These are phyloP conservation scores for Chlorella sp. DNA, from an alignment of 139 green algal genomes.

Conservation along the genomic window DNA sequence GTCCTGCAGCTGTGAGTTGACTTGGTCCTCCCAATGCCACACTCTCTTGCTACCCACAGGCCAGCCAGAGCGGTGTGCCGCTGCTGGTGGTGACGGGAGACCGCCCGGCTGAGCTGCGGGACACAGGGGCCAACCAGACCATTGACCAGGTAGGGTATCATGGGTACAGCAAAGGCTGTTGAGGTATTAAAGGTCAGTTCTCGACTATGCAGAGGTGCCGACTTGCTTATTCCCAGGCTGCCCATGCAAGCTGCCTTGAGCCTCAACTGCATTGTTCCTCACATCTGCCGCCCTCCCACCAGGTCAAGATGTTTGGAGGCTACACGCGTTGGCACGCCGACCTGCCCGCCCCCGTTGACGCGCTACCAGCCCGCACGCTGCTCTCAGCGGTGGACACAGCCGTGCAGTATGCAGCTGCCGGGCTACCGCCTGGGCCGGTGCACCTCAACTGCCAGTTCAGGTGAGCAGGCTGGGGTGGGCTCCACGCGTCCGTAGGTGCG, in stretches of 20 bases:
- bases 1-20: too few species aligned
- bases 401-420: constrained; percentile 31
- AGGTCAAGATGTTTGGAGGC: constrained; percentile 94
- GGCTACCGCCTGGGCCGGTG: constrained; percentile 78
- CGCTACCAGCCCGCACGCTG: constrained; percentile 61
- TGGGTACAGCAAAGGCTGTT: background rate
- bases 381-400: constrained; percentile 79
- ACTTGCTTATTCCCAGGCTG: too few species aligned
- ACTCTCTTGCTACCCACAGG: too few species aligned
- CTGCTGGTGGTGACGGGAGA: constrained; percentile 96
- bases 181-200: too few species aligned
- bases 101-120: constrained; percentile 88
- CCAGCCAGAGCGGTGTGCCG: constrained; percentile 72
- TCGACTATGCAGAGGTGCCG: background rate
- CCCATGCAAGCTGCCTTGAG: background rate
- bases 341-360: constrained; percentile 68
- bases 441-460: constrained; percentile 96
- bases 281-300: background rate
- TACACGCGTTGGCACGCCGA: constrained; percentile 86
- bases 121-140: constrained; percentile 95
- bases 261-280: background rate
- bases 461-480: constrained; percentile 49
- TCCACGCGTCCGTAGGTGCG: too few species aligned
- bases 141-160: constrained; percentile 82
- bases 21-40: too few species aligned